phyloP scores from a whole-genome alignment of 2,329 filamentous ascomycete genomes.

The Aspergillus sp. region DNA sequence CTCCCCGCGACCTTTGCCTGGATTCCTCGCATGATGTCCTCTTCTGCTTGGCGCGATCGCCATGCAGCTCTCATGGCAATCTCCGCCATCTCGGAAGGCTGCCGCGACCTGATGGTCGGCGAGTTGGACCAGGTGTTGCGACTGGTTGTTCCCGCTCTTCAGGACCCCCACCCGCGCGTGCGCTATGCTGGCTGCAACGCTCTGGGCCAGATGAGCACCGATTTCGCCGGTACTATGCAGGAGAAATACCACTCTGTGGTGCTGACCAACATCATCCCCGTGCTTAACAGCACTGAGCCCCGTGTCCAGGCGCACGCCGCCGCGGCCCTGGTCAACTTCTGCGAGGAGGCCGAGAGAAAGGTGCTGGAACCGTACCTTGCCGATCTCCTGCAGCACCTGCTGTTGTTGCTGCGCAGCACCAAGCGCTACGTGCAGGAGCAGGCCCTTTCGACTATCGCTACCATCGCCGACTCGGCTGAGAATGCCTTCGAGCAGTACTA shows the following conservation, averaged over 20 bases:
- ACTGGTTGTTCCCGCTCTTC: conserved; percentile 87
- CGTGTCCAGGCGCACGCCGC: conserved; percentile 96
- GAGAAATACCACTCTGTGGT: conserved; percentile 88
- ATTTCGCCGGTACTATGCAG: conserved; percentile 98
- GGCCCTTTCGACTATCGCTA: conserved; percentile 94
- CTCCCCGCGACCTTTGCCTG: conserved; percentile 92
- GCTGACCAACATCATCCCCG: conserved; percentile 86
- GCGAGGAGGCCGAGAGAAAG: conserved; percentile 92
- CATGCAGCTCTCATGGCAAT: conserved; percentile 98
- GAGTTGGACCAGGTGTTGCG: conserved; percentile 93
- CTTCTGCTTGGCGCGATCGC: conserved; percentile 88
- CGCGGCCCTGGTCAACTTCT: conserved; percentile 98
- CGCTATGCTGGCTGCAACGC: conserved; percentile 98
- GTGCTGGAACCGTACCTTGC: conserved; percentile 92
- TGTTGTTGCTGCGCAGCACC: conserved; percentile 83
- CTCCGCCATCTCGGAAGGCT: conserved; percentile 96
- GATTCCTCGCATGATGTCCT: conserved; percentile 97
- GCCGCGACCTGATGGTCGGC: conserved; percentile 90
- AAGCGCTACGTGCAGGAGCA: conserved; percentile 98
- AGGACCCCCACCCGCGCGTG: conserved; percentile 88
- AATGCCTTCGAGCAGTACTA: conserved; percentile 95
- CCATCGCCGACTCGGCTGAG: conserved; percentile 97
- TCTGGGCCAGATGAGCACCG: conserved; percentile 99
- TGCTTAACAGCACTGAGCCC: conserved; percentile 84
- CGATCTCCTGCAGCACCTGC: conserved; percentile 78